Evolutionary conservation across 2,329 filamentous ascomycete species (phyloP).

Genomic region (Hymenoscyphus scutula): DNA sequence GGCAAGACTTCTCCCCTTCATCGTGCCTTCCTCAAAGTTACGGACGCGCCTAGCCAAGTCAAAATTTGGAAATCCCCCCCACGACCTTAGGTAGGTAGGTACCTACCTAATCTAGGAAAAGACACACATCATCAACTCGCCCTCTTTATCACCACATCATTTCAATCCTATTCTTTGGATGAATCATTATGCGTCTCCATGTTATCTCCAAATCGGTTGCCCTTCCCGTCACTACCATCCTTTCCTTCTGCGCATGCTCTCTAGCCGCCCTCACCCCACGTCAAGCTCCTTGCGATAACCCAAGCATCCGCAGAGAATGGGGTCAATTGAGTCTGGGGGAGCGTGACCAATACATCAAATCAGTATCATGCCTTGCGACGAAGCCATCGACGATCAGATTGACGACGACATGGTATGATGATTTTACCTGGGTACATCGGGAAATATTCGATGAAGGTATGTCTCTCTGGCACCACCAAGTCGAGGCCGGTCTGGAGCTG

Average conservation of each 20-base stretch:
- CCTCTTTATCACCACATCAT: neutral
- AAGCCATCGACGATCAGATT: conserved; percentile 10
- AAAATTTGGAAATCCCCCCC: too few species aligned
- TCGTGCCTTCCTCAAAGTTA: too few species aligned
- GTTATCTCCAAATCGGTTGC: neutral
- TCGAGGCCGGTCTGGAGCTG: neutral
- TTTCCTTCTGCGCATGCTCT: neutral
- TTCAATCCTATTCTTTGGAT: too few species aligned
- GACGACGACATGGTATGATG: conserved; percentile 12
- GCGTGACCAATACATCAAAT: conserved; percentile 14
- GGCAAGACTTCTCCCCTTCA: too few species aligned
- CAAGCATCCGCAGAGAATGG: conserved; percentile 17
- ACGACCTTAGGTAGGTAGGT: too few species aligned
- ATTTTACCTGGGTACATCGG: conserved; percentile 15
- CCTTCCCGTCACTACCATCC: neutral
- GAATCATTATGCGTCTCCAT: neutral
- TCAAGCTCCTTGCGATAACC: conserved; percentile 10
- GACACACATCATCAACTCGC: neutral
- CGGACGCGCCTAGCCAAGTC: too few species aligned
- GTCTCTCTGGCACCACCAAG: neutral
- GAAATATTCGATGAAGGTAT: conserved; percentile 9
- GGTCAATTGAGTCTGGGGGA: conserved; percentile 6
- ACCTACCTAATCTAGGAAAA: too few species aligned
- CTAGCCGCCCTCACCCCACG: neutral
- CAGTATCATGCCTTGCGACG: conserved; percentile 14